Evolutionary conservation across 2,329 filamentous ascomycete species (phyloP).

Genomic region (Byssothecium circinans): DNA sequence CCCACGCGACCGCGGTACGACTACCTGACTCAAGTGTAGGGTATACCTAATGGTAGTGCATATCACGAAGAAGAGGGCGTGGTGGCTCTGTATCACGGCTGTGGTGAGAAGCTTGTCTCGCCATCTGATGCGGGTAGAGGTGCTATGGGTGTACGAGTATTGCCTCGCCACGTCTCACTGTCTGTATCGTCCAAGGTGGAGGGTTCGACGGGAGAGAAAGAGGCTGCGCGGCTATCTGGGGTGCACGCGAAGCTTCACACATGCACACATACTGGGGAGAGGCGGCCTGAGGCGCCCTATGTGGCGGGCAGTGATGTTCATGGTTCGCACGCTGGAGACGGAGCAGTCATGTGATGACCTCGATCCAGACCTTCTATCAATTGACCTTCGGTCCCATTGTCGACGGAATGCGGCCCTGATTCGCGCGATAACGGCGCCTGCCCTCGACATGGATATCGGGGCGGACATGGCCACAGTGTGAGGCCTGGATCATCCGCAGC

Average conservation of each 20-base stretch:
- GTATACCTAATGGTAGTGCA: too few relatives aligned
- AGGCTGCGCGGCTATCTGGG: slow-evolving; percentile 21
- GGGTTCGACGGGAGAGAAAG: slow-evolving; percentile 3
- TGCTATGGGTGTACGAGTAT: slow-evolving; percentile 32
- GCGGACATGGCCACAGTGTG: too few relatives aligned
- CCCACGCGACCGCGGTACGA: slow-evolving; percentile 41
- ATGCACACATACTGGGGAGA: too few relatives aligned
- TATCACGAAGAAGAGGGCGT: slow-evolving; percentile 18
- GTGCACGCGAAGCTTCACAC: slow-evolving; percentile 20
- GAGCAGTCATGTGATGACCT: slow-evolving; percentile 28
- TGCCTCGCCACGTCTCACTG: slow-evolving; percentile 31
- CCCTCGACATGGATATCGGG: neutral
- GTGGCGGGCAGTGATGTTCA: slow-evolving; percentile 28
- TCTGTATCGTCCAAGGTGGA: neutral
- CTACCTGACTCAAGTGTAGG: slow-evolving; percentile 24
- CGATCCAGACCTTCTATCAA: too few relatives aligned
- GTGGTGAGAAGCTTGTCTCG: slow-evolving; percentile 11
- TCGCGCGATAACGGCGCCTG: slow-evolving; percentile 21
- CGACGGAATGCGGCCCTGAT: neutral
- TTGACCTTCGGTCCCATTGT: neutral
- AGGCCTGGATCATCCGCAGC: too few relatives aligned
- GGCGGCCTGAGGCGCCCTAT: slow-evolving; percentile 33
- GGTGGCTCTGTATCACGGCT: slow-evolving; percentile 12
- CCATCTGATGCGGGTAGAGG: slow-evolving; percentile 27
- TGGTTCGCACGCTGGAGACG: slow-evolving; percentile 33